A percentile compares a stretch with the other conserved stretches of the same genome.
Conservation (phyloP, 2,329 filamentous ascomycete species). For the Verticillium klebahnii region DNA sequence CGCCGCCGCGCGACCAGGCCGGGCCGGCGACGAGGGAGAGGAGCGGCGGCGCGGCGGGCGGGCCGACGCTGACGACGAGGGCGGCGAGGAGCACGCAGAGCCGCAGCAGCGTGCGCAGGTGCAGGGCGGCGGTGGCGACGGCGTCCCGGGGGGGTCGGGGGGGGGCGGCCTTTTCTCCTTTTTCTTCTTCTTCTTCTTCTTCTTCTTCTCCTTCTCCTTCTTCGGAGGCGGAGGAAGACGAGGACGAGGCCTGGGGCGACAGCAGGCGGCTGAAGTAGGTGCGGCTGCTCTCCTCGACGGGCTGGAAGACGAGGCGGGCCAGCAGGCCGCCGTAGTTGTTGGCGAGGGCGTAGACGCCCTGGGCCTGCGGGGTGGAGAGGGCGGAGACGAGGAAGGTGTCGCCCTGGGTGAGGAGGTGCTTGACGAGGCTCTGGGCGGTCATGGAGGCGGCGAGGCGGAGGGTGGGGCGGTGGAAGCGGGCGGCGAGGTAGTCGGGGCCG, state of each 20-base stretch:
- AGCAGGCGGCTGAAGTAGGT: conserved; percentile 85
- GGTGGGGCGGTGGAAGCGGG: conserved; percentile 65
- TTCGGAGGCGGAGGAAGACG: neutral
- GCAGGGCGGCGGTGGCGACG: conserved; percentile 37
- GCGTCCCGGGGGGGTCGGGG: conserved; percentile 15
- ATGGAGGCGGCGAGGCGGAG: conserved; percentile 73
- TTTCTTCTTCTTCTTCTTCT: too few relatives aligned
- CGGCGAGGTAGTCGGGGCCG: conserved; percentile 39
- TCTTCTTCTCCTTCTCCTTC: too few relatives aligned
- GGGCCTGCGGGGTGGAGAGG: conserved; percentile 71
- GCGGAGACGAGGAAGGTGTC: conserved; percentile 83
- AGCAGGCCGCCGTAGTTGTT: conserved; percentile 91
- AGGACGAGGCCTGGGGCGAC: conserved; percentile 21
- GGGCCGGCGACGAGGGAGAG: conserved; percentile 72
- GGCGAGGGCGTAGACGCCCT: conserved; percentile 88
- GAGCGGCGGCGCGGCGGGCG: conserved; percentile 67
- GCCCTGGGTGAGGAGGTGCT: conserved; percentile 90
- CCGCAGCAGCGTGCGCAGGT: conserved; percentile 61
- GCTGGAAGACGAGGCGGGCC: conserved; percentile 87
- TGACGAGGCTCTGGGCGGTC: conserved; percentile 82
- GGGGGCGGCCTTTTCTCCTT: conserved; percentile 11
- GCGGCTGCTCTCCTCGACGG: conserved; percentile 88
- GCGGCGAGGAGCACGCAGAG: conserved; percentile 72
- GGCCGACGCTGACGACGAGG: conserved; percentile 65
- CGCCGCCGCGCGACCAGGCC: conserved; percentile 70